Evolutionary conservation across 192 early-diverging fungal species (phyloP).

Genomic region (Mortierella hygrophila): DNA sequence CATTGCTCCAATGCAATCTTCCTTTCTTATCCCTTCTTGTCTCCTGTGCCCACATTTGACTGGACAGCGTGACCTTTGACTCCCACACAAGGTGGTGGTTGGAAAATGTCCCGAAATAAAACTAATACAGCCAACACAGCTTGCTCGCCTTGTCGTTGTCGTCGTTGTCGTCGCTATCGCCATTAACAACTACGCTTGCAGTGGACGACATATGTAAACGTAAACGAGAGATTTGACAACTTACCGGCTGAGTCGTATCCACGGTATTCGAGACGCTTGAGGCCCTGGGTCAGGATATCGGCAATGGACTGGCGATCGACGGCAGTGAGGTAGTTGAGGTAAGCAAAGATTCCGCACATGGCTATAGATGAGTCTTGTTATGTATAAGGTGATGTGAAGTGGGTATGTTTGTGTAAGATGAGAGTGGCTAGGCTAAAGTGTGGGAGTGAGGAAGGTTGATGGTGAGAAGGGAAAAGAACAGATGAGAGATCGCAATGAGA

Average conservation of each 20-base stretch:
- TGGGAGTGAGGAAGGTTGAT: constrained; percentile 27
- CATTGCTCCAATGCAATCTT: neutral
- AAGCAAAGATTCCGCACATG: constrained; percentile 88
- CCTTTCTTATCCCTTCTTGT: neutral
- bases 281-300: constrained; percentile 90
- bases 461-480: constrained; percentile 41
- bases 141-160: neutral
- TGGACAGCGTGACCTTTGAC: constrained; percentile 10
- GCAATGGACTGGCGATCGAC: constrained; percentile 91
- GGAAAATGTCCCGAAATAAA: constrained; percentile 1
- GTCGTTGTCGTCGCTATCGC: neutral
- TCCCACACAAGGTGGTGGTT: neutral
- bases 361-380: constrained; percentile 25
- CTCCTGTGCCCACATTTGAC: constrained; percentile 11
- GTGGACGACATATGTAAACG: neutral
- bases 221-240: constrained; percentile 11
- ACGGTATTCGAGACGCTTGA: constrained; percentile 98
- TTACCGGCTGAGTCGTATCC: constrained; percentile 97
- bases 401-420: neutral
- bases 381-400: neutral
- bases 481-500: constrained; percentile 33
- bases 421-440: neutral
- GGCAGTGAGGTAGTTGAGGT: constrained; percentile 90
- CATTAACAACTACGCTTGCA: neutral
- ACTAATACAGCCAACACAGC: neutral